These are phyloP conservation scores for Scedosporium dehoogii DNA, from an alignment of 2,329 filamentous ascomycete genomes.

Conservation along the genomic window DNA sequence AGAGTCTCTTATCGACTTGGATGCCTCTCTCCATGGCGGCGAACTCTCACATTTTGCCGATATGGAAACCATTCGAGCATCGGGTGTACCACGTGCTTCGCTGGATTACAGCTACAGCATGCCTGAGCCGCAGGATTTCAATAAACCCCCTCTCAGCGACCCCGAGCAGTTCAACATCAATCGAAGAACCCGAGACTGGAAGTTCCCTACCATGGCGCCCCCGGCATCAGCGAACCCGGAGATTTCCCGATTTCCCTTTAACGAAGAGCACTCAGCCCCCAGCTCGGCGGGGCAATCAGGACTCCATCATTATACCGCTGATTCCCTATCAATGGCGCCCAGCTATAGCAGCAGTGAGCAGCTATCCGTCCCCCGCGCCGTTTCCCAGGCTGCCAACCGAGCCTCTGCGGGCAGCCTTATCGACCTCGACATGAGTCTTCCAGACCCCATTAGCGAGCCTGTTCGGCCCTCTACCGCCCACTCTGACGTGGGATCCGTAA, in stretches of 20 bases:
- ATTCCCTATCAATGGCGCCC: not conserved
- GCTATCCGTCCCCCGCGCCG: conserved; percentile 21
- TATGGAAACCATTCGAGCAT: conserved; percentile 49
- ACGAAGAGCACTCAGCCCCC: conserved; percentile 18
- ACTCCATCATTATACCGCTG: conserved; percentile 2
- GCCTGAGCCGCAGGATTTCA: conserved; percentile 29
- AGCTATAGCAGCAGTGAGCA: conserved; percentile 14
- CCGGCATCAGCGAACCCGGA: conserved; percentile 44
- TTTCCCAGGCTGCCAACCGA: conserved; percentile 19
- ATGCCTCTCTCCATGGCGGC: conserved; percentile 46
- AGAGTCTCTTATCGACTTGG: conserved; percentile 56
- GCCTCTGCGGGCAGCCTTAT: conserved; percentile 36
- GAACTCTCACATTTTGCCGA: conserved; percentile 50
- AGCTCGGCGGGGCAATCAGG: conserved; percentile 8
- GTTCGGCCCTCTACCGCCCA: conserved; percentile 49
- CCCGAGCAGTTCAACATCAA: conserved; percentile 44
- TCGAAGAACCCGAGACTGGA: conserved; percentile 45
- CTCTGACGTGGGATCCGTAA: conserved; percentile 46
- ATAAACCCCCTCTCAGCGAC: conserved; percentile 45
- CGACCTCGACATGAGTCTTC: conserved; percentile 44
- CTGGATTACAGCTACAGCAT: conserved; percentile 34
- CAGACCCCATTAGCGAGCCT: conserved; percentile 39
- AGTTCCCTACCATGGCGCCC: conserved; percentile 43
- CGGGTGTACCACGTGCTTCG: conserved; percentile 30
- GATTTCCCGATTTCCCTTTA: conserved; percentile 39